These are phyloP conservation scores for Conticribra guillardii DNA, from an alignment of 108 stramenopile species.

Conservation along the genomic window DNA sequence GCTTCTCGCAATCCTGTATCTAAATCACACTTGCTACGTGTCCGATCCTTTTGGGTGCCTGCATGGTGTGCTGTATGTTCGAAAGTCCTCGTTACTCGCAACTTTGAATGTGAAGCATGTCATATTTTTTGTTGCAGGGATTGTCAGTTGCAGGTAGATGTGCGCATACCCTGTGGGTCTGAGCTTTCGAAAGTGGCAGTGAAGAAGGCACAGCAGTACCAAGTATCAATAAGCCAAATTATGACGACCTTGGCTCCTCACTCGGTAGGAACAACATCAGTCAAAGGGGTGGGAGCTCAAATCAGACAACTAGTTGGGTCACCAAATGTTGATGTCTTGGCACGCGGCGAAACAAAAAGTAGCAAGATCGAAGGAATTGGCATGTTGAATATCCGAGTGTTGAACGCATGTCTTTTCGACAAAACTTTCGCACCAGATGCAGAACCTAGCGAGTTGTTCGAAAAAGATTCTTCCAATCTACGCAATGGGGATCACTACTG, in stretches of 20 bases:
- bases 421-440: conserved; percentile 57
- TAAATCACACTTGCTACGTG: conserved; percentile 69
- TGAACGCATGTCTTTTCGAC: conserved; percentile 69
- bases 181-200: conserved; percentile 54
- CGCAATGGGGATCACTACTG: conserved; percentile 82
- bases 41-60: conserved; percentile 64
- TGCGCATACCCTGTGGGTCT: conserved; percentile 76
- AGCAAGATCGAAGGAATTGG: conserved; percentile 62
- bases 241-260: conserved; percentile 46
- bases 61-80: conserved; percentile 63
- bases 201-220: conserved; percentile 61
- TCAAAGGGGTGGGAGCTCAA: not conserved
- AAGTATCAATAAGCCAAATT: conserved; percentile 61
- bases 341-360: not conserved
- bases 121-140: conserved; percentile 73
- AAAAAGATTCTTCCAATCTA: conserved; percentile 30
- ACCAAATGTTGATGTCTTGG: conserved; percentile 4
- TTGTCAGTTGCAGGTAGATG: conserved; percentile 82
- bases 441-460: conserved; percentile 47
- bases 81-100: conserved; percentile 48
- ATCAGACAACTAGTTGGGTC: not conserved
- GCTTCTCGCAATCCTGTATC: conserved; percentile 26
- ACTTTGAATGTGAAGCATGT: conserved; percentile 82
- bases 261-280: not conserved
- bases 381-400: conserved; percentile 53